phyloP scores from a whole-genome alignment of 2,329 filamentous ascomycete genomes.

The Elsinoe perseae region DNA sequence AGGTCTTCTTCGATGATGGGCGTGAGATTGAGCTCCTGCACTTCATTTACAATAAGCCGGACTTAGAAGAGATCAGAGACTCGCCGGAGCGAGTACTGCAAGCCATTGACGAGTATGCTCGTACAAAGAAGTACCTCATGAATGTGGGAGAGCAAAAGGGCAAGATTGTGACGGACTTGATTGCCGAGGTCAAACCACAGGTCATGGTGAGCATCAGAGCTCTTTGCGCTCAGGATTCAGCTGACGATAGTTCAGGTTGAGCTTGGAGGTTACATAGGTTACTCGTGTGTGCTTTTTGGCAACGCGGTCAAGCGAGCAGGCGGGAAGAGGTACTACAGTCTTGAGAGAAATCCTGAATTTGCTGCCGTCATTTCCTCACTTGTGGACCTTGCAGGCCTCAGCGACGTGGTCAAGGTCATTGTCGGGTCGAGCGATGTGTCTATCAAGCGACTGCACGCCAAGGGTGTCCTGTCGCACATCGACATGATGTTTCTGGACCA shows the following conservation, averaged over 20 bases:
- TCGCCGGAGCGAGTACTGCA: slow-evolving; percentile 57
- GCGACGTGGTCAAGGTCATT: slow-evolving; percentile 60
- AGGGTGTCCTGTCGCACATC: slow-evolving; percentile 50
- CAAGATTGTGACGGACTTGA: slow-evolving; percentile 60
- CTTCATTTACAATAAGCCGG: slow-evolving; percentile 55
- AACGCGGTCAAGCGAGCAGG: slow-evolving; percentile 56
- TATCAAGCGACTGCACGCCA: slow-evolving; percentile 51
- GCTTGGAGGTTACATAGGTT: slow-evolving; percentile 73
- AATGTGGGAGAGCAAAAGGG: slow-evolving; percentile 72
- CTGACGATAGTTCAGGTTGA: slow-evolving; percentile 48
- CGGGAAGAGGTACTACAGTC: slow-evolving; percentile 59
- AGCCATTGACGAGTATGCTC: slow-evolving; percentile 62
- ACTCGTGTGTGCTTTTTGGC: slow-evolving; percentile 70
- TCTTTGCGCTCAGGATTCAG: slow-evolving; percentile 11
- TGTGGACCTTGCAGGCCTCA: slow-evolving; percentile 67
- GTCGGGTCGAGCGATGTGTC: slow-evolving; percentile 62
- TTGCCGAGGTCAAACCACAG: slow-evolving; percentile 57
- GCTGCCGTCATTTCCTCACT: slow-evolving; percentile 60
- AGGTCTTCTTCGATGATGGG: slow-evolving; percentile 55
- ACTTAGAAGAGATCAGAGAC: slow-evolving; percentile 56
- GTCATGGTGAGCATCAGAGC: slow-evolving; percentile 46
- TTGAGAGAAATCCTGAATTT: slow-evolving; percentile 69
- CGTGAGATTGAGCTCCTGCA: slow-evolving; percentile 66
- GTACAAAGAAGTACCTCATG: slow-evolving; percentile 65
- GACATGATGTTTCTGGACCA: slow-evolving; percentile 75